Percentiles rank a stretch among this genome's conserved stretches.
Evolutionary conservation across 805 yeast genomes (phyloP).

Genomic region (Monosporozyma unispora): DNA sequence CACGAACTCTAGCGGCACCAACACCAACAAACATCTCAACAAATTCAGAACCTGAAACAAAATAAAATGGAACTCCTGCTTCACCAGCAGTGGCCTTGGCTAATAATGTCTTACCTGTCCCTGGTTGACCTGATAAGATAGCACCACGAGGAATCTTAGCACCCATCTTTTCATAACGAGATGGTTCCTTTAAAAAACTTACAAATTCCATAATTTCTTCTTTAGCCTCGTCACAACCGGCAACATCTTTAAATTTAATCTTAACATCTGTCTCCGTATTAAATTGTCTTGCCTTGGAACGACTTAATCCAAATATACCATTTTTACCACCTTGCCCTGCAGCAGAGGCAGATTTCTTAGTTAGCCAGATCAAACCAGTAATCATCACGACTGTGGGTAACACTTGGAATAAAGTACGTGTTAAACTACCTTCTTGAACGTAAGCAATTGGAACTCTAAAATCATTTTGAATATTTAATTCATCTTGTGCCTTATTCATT

Average conservation of each 20-base stretch:
- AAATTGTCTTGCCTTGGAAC: slow-evolving; percentile 82
- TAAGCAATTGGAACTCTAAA: slow-evolving; percentile 77
- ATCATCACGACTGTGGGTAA: slow-evolving; percentile 84
- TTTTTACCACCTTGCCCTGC: slow-evolving; percentile 45
- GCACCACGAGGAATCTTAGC: slow-evolving; percentile 99
- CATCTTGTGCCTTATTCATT: slow-evolving; percentile 66
- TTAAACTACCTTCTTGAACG: slow-evolving; percentile 58
- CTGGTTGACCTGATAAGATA: slow-evolving; percentile 95
- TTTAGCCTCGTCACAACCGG: slow-evolving; percentile 95
- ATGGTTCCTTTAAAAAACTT: slow-evolving; percentile 80
- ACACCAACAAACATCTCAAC: slow-evolving; percentile 99
- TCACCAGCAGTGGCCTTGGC: slow-evolving; percentile 99
- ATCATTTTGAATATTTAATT: slow-evolving; percentile 48
- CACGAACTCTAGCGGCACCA: slow-evolving; percentile 97
- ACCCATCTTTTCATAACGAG: slow-evolving; percentile 83
- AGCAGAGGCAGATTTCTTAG: slow-evolving; percentile 47
- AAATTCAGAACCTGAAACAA: slow-evolving; percentile 95
- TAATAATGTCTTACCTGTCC: slow-evolving; percentile 94
- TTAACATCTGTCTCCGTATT: slow-evolving; percentile 88
- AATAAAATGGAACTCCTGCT: slow-evolving; percentile 93
- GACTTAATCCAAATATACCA: slow-evolving; percentile 84
- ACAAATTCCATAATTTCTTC: slow-evolving; percentile 98
- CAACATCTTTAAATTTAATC: slow-evolving; percentile 86
- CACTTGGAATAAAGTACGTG: slow-evolving; percentile 58
- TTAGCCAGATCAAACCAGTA: slow-evolving; percentile 81